Percentiles rank a stretch among this genome's conserved stretches.
These are phyloP conservation scores for Endocladia muricata DNA, from an alignment of 31 red algal genomes.

Conservation along the genomic window DNA sequence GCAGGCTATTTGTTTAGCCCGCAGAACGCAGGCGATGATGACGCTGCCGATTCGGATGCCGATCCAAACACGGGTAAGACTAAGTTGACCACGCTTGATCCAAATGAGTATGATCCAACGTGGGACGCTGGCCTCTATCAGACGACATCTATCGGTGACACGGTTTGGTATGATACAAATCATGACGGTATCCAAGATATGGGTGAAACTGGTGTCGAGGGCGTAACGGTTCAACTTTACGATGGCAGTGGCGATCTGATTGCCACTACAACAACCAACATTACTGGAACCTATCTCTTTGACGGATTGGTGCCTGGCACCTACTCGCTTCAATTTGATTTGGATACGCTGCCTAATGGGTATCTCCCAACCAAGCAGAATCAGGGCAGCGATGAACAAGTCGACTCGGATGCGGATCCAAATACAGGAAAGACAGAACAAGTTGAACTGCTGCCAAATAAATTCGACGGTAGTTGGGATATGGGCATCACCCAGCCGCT, in stretches of 20 bases:
- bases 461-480: too few species aligned
- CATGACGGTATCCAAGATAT: neutral
- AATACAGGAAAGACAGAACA: too few species aligned
- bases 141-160: neutral
- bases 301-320: too few species aligned
- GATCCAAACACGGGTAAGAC: neutral
- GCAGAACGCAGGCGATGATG: neutral
- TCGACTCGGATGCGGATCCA: too few species aligned
- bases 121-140: neutral
- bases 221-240: neutral
- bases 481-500: too few species aligned
- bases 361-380: too few species aligned
- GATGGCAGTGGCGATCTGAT: neutral
- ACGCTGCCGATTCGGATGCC: neutral
- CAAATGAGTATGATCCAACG: neutral
- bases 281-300: too few species aligned
- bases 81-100: neutral
- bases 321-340: too few species aligned
- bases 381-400: too few species aligned
- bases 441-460: too few species aligned
- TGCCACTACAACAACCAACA: neutral
- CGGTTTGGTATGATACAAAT: neutral
- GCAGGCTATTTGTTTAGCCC: too few species aligned
- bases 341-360: too few species aligned
- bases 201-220: neutral